Base-by-base conservation (phyloP, 306 rosid genomes). In the Pachyrhizus erosus region DNA sequence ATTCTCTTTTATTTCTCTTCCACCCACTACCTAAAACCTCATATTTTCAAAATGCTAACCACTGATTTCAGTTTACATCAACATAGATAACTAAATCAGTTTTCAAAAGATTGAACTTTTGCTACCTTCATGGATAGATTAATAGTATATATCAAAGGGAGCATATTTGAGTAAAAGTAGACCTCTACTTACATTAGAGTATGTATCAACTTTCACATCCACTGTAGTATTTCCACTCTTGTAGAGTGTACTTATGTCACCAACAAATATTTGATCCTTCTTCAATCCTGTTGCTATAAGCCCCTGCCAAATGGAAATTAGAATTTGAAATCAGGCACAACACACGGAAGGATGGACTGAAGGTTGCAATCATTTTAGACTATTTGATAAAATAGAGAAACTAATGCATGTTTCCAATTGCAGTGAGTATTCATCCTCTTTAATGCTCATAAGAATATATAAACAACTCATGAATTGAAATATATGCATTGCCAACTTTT, bases 201-300 rank as follows among this genome's bases (percentile, higher is more conserved):
- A 85, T 17, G 97, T 91, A 79, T 95, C 95, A 72, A 95, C 88
- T 87, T 93, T 95, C 86, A 95, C 95, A 87, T 95, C 97, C 75
- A 95, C 93, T 6, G 70, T 85, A 40, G 90, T 71, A 83, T 80
- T 88, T 86, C 95, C 92, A 69, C 91, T 90, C 91, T 93, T 93
- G 92, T 93, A 93, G 77, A 90, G 86, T 52, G 97, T 85, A 67
- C 85, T 90, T 75, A 95, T 84, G 80, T 95, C 98, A 82, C 98
- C 98, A 70, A 88, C 58, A 87, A 93, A 93, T 78, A 90, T 52
- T 77, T 93, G 88, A 80, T 93, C 98, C 87, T 84, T 94, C 94
- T 95, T 93, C 89, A 84, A 84, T 73, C 98, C 98, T 58, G 94
- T 92, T 80, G 98, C 98, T 49, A 85, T 48, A 62, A 95, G 91